phyloP scores from a whole-genome alignment of 73 alveolate genomes.

The Paramecium sexaurelia region DNA sequence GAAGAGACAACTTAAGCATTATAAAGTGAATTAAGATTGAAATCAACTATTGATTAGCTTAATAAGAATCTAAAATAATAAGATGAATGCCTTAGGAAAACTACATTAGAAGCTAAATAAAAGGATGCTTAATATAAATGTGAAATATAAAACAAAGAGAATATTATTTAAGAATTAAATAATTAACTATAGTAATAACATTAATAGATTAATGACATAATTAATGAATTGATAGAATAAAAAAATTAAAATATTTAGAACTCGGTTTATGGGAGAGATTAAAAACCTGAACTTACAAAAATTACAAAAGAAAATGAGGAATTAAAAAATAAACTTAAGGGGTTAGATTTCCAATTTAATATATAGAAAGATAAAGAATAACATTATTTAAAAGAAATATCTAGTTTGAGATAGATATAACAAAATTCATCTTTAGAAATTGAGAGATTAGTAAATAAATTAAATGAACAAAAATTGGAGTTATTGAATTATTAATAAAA shows the following conservation, averaged over 20 bases:
- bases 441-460: background rate
- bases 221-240: constrained; percentile 6
- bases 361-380: background rate
- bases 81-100: background rate
- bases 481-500: background rate
- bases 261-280: background rate
- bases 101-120: background rate
- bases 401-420: too few relatives aligned
- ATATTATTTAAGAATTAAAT: background rate
- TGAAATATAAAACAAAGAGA: background rate
- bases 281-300: background rate
- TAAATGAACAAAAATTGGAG: background rate
- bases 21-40: background rate
- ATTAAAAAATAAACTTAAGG: background rate
- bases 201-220: background rate
- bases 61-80: background rate
- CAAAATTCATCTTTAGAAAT: background rate
- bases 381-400: background rate
- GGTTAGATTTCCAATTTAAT: background rate
- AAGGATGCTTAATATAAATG: background rate
- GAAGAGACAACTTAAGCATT: background rate
- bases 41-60: background rate
- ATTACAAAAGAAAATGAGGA: constrained; percentile 6
- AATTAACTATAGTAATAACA: background rate
- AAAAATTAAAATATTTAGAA: background rate